Evolutionary conservation across 768 basidiomycete genomes (phyloP).

Genomic region (Lactarius pseudohatsudake): DNA sequence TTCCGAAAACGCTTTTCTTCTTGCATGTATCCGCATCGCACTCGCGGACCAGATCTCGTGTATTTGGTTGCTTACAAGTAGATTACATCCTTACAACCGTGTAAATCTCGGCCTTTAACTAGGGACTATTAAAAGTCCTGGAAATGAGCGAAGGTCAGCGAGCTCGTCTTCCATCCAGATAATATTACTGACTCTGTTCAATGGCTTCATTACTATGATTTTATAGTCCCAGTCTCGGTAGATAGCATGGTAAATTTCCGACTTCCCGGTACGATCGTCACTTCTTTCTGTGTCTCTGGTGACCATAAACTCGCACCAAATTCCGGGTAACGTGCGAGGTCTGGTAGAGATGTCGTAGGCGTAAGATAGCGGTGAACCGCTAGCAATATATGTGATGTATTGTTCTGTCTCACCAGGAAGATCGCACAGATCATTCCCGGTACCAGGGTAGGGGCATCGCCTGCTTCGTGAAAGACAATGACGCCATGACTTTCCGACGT

Average conservation of each 20-base stretch:
- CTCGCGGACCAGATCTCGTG: too few species aligned
- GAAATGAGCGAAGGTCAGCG: too few species aligned
- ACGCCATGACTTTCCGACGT: conserved; percentile 1
- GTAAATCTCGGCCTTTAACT: too few species aligned
- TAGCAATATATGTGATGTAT: background rate
- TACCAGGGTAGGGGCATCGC: background rate
- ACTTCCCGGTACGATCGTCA: conserved; percentile 1
- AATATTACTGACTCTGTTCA: background rate
- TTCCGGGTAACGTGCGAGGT: background rate
- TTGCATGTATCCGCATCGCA: too few species aligned
- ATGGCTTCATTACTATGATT: conserved; percentile 7
- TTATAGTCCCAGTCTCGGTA: background rate
- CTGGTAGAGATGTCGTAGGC: background rate
- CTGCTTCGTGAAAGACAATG: background rate
- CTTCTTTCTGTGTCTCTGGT: background rate
- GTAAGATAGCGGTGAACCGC: background rate
- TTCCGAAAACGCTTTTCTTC: too few species aligned
- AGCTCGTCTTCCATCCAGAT: too few species aligned
- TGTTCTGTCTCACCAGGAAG: conserved; percentile 3
- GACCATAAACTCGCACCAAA: conserved; percentile 9
- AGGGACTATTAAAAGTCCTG: too few species aligned
- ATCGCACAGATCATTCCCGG: background rate
- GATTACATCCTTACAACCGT: too few species aligned
- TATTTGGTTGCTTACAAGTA: too few species aligned
- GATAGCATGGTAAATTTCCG: background rate